These are phyloP conservation scores for Tetrapisispora pingtungensis DNA, from an alignment of 805 yeast species.

Conservation along the genomic window DNA sequence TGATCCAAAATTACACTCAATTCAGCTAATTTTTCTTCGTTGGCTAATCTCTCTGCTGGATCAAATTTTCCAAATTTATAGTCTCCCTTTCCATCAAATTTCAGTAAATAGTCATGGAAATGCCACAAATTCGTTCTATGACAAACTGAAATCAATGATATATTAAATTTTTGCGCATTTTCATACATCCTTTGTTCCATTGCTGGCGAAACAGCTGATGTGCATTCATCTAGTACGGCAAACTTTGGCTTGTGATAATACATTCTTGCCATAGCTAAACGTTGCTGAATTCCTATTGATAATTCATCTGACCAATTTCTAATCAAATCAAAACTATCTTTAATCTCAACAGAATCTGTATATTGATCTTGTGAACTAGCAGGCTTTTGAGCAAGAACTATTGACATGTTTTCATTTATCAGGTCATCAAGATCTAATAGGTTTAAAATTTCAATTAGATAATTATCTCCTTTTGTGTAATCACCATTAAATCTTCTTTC, in stretches of 20 bases:
- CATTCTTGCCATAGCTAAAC: slow-evolving; percentile 86
- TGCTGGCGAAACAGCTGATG: slow-evolving; percentile 85
- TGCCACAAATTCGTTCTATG: slow-evolving; percentile 91
- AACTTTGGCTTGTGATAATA: slow-evolving; percentile 86
- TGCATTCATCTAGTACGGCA: slow-evolving; percentile 93
- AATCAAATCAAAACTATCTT: slow-evolving; percentile 53
- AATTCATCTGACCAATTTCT: slow-evolving; percentile 85
- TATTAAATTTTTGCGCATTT: slow-evolving; percentile 68
- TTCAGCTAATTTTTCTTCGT: slow-evolving; percentile 68
- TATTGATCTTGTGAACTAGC: too few relatives aligned
- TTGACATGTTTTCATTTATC: slow-evolving; percentile 35
- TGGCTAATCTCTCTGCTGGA: slow-evolving; percentile 58
- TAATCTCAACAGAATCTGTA: slow-evolving; percentile 15
- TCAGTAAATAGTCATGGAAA: slow-evolving; percentile 72
- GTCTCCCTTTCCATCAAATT: slow-evolving; percentile 78
- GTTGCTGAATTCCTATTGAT: slow-evolving; percentile 85
- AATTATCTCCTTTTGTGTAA: slow-evolving; percentile 32
- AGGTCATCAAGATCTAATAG: slow-evolving; percentile 53
- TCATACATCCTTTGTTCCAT: slow-evolving; percentile 84
- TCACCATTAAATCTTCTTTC: slow-evolving; percentile 26
- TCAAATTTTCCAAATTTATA: slow-evolving; percentile 54
- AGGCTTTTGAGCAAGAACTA: slow-evolving; percentile 24
- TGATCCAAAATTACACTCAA: slow-evolving; percentile 59
- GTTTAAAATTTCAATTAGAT: slow-evolving; percentile 43
- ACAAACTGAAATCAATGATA: slow-evolving; percentile 80